Evolutionary conservation across 257 asterid genomes (phyloP).

Genomic region (Plectranthus barbatus): DNA sequence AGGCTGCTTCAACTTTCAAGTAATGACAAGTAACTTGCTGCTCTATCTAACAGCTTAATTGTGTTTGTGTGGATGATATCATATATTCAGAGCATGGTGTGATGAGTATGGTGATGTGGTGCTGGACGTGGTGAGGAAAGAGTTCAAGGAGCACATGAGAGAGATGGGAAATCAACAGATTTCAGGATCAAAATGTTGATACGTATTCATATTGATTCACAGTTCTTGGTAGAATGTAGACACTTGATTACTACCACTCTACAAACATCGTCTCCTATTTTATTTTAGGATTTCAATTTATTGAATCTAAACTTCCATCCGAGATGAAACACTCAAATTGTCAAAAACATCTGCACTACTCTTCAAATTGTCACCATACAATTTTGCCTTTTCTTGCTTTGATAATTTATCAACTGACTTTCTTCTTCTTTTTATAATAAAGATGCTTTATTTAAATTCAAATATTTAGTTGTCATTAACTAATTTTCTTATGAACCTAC

Average conservation of each 20-base stretch:
- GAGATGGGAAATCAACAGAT: slow-evolving; percentile 43
- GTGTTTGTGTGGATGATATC: background rate
- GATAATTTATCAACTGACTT: no score
- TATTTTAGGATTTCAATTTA: background rate
- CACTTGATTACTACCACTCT: background rate
- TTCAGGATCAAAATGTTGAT: slow-evolving; percentile 48
- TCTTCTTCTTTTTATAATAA: no score
- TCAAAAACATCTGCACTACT: background rate
- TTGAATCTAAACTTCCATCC: no score
- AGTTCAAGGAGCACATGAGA: slow-evolving; percentile 62
- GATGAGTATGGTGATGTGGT: slow-evolving; percentile 54
- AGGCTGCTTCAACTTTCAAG: slow-evolving; percentile 16
- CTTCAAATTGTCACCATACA: no score
- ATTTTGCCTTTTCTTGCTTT: no score
- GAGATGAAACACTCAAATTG: background rate
- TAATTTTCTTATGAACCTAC: slow-evolving; percentile 10
- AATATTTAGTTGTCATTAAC: no score
- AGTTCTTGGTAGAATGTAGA: background rate
- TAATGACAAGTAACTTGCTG: background rate
- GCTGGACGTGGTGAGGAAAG: slow-evolving; percentile 64
- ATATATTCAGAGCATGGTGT: slow-evolving; percentile 63
- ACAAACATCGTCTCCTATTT: background rate
- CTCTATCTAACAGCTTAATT: background rate
- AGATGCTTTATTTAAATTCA: no score
- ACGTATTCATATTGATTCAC: slow-evolving; percentile 46